phyloP scores from a whole-genome alignment of 768 basidiomycete species.

The Trametes elegans region DNA sequence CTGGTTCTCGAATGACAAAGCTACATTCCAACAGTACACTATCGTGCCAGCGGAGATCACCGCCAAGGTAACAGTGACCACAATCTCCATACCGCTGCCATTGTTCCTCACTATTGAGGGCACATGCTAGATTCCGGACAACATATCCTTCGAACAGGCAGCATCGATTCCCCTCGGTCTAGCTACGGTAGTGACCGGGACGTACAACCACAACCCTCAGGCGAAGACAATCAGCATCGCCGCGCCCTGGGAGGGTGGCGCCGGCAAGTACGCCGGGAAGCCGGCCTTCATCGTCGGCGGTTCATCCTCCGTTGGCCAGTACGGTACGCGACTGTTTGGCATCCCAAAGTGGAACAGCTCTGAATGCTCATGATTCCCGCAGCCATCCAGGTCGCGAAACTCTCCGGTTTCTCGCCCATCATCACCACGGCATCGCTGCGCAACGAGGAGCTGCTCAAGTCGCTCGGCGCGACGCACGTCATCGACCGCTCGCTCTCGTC shows the following conservation, averaged over 20 bases:
- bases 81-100: neutral
- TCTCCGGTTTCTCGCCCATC: constrained; percentile 34
- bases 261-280: constrained; percentile 24
- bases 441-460: constrained; percentile 23
- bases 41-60: constrained; percentile 27
- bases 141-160: constrained; percentile 39
- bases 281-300: constrained; percentile 30
- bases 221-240: constrained; percentile 5
- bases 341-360: neutral
- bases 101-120: neutral
- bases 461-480: constrained; percentile 33
- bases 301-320: constrained; percentile 30
- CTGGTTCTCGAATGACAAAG: constrained; percentile 11
- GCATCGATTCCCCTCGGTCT: constrained; percentile 41
- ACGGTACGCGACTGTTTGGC: constrained; percentile 16
- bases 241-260: constrained; percentile 27
- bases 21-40: constrained; percentile 30
- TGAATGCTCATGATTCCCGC: neutral
- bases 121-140: constrained; percentile 34
- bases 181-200: constrained; percentile 36
- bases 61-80: constrained; percentile 26
- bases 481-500: constrained; percentile 22
- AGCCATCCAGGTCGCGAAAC: constrained; percentile 1
- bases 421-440: constrained; percentile 29
- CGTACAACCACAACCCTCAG: constrained; percentile 30